Conservation (phyloP, 192 early-diverging fungal species). For the Powellomyces hirtus region DNA sequence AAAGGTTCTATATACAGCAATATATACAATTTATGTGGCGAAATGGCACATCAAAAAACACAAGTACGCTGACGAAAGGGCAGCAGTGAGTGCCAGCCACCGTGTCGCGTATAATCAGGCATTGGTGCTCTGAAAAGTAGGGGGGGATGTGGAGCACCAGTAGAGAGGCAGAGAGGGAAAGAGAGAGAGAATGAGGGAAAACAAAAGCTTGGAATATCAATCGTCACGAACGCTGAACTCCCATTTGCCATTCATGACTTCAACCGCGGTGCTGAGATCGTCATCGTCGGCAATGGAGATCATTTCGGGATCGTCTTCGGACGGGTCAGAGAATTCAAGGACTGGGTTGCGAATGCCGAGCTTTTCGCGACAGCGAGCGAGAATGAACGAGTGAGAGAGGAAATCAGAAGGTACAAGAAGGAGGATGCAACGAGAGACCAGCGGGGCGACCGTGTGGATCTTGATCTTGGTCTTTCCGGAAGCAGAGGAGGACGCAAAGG, state of each 20-base stretch:
- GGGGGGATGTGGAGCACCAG: too few species aligned
- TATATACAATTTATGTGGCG: too few species aligned
- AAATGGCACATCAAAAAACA: too few species aligned
- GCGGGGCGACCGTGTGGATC: background rate
- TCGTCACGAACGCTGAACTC: conserved; percentile 2
- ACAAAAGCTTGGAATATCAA: too few species aligned
- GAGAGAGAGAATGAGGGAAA: too few species aligned
- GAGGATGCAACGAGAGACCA: background rate
- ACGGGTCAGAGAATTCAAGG: background rate
- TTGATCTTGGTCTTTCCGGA: conserved; percentile 10
- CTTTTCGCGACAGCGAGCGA: conserved; percentile 5
- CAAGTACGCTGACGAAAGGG: too few species aligned
- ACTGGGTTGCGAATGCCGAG: background rate
- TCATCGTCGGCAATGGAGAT: background rate
- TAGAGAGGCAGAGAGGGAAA: too few species aligned
- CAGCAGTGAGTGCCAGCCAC: too few species aligned
- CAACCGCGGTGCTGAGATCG: conserved; percentile 1
- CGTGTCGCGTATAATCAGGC: too few species aligned
- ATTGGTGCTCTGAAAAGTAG: too few species aligned
- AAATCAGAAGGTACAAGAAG: background rate
- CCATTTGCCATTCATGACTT: conserved; percentile 2
- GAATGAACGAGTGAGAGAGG: background rate
- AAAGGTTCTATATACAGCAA: too few species aligned
- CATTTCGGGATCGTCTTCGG: background rate
- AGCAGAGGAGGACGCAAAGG: too few species aligned